Base-by-base conservation (phyloP, 805 yeast genomes). In the Cyberlindnera maritima region DNA sequence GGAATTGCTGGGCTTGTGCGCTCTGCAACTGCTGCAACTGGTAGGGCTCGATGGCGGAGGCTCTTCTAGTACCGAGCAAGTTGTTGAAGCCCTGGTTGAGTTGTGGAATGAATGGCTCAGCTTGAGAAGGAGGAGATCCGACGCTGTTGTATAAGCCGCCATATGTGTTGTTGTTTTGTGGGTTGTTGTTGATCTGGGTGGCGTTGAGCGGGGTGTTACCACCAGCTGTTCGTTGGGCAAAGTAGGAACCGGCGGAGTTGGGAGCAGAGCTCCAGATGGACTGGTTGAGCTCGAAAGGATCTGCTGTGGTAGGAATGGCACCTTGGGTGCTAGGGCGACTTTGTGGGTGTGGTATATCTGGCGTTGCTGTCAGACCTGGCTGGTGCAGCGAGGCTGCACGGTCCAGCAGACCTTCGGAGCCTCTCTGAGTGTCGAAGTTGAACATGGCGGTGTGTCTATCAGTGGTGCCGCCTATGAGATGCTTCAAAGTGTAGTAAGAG, bases 61-160 rank as follows among this genome's bases (percentile, higher is more conserved):
- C 48, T 18, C 56, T 49, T 49, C 61, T 52, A 3, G 25, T 9
- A 21, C 49, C 53, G n/a, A 46, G 31, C 12, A 34, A 26, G n/a
- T 23, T 32, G 11, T 31, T 31, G 6, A 41, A 12, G 15, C 44
- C 39, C 19, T 25, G 33, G 13, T 32, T 12, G 11, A 7, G 3
- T 4, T 17, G 28, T 10, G 31, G 21, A 3, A 10, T 15, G 32
- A 40, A 40, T 36, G 15, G 6, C 31, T 40, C 37, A 5, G 5
- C 17, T 17, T 40, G 43, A 14, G 21, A n/a, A 20, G 31, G 5
- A 11, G 31, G 31, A 7, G 31, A 28, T 28, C 31, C 31, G 13
- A 28, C 4, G n/a, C 13, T 14, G 31, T 28, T 28, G 13, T 11
- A 11, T n/a, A 28, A 38, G 15, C 25, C 41, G 21, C 34, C 25